These are phyloP conservation scores for Pythium biforme DNA, from an alignment of 352 stramenopile genomes.

Conservation along the genomic window DNA sequence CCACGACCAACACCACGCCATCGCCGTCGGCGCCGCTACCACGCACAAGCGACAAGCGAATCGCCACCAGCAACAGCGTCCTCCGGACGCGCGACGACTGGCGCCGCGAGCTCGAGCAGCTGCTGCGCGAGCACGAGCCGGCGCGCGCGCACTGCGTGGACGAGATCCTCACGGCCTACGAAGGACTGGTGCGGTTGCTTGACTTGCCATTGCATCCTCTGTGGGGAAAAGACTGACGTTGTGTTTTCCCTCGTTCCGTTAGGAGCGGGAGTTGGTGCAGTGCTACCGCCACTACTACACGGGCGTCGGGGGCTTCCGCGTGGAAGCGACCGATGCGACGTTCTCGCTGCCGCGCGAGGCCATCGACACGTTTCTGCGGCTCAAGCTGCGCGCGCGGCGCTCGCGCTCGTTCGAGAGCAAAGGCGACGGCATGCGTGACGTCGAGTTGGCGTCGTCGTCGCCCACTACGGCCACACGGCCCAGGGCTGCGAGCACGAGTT, in stretches of 20 bases:
- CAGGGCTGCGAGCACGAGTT: conserved; percentile 21
- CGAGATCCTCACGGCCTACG: conserved; percentile 48
- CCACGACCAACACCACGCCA: too few relatives aligned
- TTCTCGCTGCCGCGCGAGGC: conserved; percentile 56
- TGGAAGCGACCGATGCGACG: conserved; percentile 24
- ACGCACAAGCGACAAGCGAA: too few relatives aligned
- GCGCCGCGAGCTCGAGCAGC: conserved; percentile 35
- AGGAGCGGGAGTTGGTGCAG: conserved; percentile 61
- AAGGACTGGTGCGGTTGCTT: conserved; percentile 35
- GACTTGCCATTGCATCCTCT: background rate
- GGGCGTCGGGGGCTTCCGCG: conserved; percentile 40
- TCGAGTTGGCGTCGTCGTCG: conserved; percentile 23
- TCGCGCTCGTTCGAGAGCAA: conserved; percentile 35
- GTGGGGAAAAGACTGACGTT: background rate
- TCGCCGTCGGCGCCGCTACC: too few relatives aligned
- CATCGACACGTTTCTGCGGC: conserved; percentile 53
- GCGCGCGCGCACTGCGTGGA: conserved; percentile 32
- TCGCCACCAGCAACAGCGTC: too few relatives aligned
- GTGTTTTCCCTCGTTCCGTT: background rate
- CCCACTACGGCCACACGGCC: conserved; percentile 15
- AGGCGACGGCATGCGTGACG: conserved; percentile 50
- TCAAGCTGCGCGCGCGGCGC: conserved; percentile 46
- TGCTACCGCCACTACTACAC: conserved; percentile 72
- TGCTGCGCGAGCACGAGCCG: conserved; percentile 52
- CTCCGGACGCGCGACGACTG: conserved; percentile 20